These are phyloP conservation scores for Sanghuangporus baumii DNA, from an alignment of 1,284 basidiomycete genomes.

Conservation along the genomic window DNA sequence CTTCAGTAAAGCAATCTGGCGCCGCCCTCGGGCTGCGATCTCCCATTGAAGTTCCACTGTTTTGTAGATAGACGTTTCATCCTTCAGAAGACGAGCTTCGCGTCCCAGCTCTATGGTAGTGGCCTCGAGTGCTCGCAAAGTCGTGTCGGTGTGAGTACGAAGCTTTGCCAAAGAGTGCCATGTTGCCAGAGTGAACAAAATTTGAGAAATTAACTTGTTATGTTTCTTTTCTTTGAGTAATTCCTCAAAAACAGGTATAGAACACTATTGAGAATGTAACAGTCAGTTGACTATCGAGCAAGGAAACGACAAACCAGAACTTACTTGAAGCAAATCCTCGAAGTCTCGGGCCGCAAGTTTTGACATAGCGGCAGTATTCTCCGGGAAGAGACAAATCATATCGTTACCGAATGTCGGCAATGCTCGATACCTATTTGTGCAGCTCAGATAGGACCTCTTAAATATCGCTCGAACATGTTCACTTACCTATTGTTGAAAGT, in stretches of 20 bases:
- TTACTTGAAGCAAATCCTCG: slow-evolving; percentile 31
- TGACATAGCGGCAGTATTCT: slow-evolving; percentile 29
- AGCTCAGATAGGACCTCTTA: neutral
- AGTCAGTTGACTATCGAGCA: neutral
- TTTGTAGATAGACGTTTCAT: slow-evolving; percentile 20
- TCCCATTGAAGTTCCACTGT: slow-evolving; percentile 18
- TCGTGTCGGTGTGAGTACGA: slow-evolving; percentile 26
- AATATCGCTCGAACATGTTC: neutral
- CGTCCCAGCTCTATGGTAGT: slow-evolving; percentile 23
- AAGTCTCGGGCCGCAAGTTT: slow-evolving; percentile 30
- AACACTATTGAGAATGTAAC: slow-evolving; percentile 25
- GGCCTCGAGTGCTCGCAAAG: slow-evolving; percentile 16
- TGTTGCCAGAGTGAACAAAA: slow-evolving; percentile 24
- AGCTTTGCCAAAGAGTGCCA: slow-evolving; percentile 33
- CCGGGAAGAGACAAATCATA: slow-evolving; percentile 28
- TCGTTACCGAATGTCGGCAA: slow-evolving; percentile 28
- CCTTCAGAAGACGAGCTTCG: slow-evolving; percentile 21
- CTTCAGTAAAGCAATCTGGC: neutral
- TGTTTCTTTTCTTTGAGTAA: slow-evolving; percentile 25
- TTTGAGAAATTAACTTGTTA: slow-evolving; percentile 21
- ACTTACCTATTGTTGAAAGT: neutral
- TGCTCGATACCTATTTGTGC: slow-evolving; percentile 12
- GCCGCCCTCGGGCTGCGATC: neutral
- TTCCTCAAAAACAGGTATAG: slow-evolving; percentile 31
- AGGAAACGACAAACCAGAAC: neutral